Percentiles rank a stretch among this genome's conserved stretches.
phyloP scores from a whole-genome alignment of 805 yeast species.

The Candida golubevii region DNA sequence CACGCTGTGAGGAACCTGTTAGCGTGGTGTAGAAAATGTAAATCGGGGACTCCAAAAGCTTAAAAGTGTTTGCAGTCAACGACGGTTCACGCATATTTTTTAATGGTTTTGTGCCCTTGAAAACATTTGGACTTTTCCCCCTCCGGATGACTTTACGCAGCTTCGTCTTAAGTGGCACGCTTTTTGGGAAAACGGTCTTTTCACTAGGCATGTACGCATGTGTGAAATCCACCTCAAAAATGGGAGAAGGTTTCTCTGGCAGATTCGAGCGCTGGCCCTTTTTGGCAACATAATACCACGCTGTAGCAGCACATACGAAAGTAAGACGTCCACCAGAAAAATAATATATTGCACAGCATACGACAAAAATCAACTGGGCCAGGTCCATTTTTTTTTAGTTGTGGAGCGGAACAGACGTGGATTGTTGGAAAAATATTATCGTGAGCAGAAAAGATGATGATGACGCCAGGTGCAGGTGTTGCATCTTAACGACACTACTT shows the following conservation, averaged over 20 bases:
- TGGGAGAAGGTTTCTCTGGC: slow-evolving; percentile 25
- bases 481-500: too few relatives aligned
- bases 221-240: slow-evolving; percentile 42
- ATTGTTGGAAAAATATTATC: slow-evolving; percentile 10
- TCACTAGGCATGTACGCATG: slow-evolving; percentile 27
- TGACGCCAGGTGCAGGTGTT: slow-evolving; percentile 19
- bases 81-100: slow-evolving; percentile 26
- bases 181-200: slow-evolving; percentile 16
- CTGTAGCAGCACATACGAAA: slow-evolving; percentile 23
- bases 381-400: slow-evolving; percentile 15
- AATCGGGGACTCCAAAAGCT: slow-evolving; percentile 51
- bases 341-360: slow-evolving; percentile 28
- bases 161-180: slow-evolving; percentile 1
- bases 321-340: slow-evolving; percentile 43
- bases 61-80: slow-evolving; percentile 36
- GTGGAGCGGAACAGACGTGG: too few relatives aligned
- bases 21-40: slow-evolving; percentile 77
- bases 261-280: background rate
- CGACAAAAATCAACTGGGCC: slow-evolving; percentile 14
- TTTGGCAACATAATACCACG: slow-evolving; percentile 6
- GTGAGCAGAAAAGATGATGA: slow-evolving; percentile 16
- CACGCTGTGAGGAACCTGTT: slow-evolving; percentile 75
- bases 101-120: slow-evolving; percentile 35
- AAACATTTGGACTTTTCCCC: slow-evolving; percentile 36
- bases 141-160: slow-evolving; percentile 15